Evolutionary conservation across 371 early-diverging fungal species (phyloP).

Genomic region (Basidiobolus meristosporus): DNA sequence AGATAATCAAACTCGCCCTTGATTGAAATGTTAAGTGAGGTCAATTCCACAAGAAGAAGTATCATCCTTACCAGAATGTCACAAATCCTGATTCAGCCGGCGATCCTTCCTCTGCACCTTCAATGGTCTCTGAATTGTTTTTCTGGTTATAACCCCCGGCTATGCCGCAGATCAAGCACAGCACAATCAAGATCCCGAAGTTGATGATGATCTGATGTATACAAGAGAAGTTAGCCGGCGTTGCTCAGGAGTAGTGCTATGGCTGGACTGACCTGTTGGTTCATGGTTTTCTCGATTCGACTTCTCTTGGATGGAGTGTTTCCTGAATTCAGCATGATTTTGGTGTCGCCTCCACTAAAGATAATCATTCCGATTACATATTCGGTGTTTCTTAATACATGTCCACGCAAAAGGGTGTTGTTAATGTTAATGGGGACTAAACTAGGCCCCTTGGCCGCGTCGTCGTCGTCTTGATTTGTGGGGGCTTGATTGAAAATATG

Average conservation of each 20-base stretch:
- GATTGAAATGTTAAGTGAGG: not conserved
- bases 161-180: slow-evolving; percentile 54
- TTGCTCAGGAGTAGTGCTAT: too few relatives aligned
- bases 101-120: not conserved
- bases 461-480: not conserved
- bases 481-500: slow-evolving; percentile 1
- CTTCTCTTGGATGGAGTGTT: slow-evolving; percentile 75
- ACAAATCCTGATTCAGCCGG: slow-evolving; percentile 11
- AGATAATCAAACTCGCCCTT: slow-evolving; percentile 67
- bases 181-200: slow-evolving; percentile 47
- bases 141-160: slow-evolving; percentile 28
- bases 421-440: slow-evolving; percentile 45
- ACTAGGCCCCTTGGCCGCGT: not conserved
- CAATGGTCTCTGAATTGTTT: slow-evolving; percentile 6
- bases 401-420: slow-evolving; percentile 80
- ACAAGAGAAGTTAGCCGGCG: not conserved
- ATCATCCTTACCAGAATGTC: slow-evolving; percentile 46
- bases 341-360: slow-evolving; percentile 83
- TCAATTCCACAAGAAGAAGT: too few relatives aligned
- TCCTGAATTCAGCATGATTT: slow-evolving; percentile 75
- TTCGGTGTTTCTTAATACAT: slow-evolving; percentile 72
- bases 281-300: slow-evolving; percentile 76
- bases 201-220: slow-evolving; percentile 37
- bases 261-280: slow-evolving; percentile 55
- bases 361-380: slow-evolving; percentile 71